Evolutionary conservation across 208 protist genomes (phyloP).

Genomic region (Herpetomonas samuelpessoai): DNA sequence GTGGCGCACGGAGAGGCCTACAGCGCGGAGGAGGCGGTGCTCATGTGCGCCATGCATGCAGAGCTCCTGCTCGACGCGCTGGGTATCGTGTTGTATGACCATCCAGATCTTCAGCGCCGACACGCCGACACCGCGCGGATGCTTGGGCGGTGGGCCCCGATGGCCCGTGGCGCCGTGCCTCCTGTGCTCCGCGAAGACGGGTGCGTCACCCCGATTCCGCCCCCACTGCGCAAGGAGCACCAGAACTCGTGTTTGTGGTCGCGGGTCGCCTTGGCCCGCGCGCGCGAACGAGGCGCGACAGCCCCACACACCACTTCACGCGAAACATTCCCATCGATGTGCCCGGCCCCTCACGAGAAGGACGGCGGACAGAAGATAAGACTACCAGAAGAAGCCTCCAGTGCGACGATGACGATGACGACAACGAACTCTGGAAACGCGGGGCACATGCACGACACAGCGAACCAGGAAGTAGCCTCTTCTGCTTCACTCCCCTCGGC

Average conservation of each 20-base stretch:
- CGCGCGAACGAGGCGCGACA: not conserved
- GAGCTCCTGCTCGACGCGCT: conserved; percentile 80
- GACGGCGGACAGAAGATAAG: no score
- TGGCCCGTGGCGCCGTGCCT: conserved; percentile 15
- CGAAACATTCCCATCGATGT: no score
- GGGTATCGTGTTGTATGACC: conserved; percentile 72
- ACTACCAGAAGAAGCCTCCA: no score
- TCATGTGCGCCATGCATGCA: conserved; percentile 80
- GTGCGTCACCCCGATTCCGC: conserved; percentile 28
- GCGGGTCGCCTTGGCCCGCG: conserved; percentile 20
- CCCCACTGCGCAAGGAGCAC: conserved; percentile 73
- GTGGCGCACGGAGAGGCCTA: conserved; percentile 78
- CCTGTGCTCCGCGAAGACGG: conserved; percentile 10
- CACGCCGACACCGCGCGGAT: conserved; percentile 68
- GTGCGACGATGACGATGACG: no score
- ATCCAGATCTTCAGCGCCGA: conserved; percentile 58
- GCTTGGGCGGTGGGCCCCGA: conserved; percentile 71
- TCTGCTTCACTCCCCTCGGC: not conserved
- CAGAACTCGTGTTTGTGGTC: conserved; percentile 50
- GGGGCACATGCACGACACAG: not conserved
- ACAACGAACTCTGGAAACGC: no score
- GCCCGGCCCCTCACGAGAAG: not conserved
- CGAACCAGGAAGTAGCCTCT: not conserved
- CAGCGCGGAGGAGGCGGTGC: conserved; percentile 47
- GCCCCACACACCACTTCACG: not conserved